Base-by-base conservation (phyloP, 2,329 filamentous ascomycete species). In the Phaeophleospora eucalypticola region DNA sequence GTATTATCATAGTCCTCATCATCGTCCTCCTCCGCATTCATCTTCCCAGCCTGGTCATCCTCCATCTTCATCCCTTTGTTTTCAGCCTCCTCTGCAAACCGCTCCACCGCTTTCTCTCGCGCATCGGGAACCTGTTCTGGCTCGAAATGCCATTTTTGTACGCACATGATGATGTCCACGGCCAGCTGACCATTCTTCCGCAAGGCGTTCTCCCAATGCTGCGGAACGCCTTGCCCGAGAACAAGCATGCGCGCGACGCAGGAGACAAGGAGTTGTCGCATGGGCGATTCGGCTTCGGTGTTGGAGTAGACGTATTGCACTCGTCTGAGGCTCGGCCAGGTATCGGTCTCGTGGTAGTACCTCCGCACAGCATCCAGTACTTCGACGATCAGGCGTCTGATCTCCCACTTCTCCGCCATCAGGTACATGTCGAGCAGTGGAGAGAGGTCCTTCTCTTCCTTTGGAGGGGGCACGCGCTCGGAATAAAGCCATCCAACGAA, bases 401-500 rank as follows among this genome's bases (percentile, higher is more conserved):
- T 77, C 51, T 72, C 65, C 65, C 76, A 74, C 52, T 76, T 77
- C 63, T 77, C 72, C 24, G 70, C 69, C 68, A 79, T 74, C 37
- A 78, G 69, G 61, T 79, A 79, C 27, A 79, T 67, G 46, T 79
- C 76, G 54, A 77, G 73, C n/a, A 77, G 65, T 0, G 66, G 60
- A 14, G 68, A 68, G 3, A 79, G 66, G 47, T 78, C 75, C 29
- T 72, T 68, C 59, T 79, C 76, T 48, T 74, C 68, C 44, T 67
- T 66, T 1, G 75, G 73, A 0, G 68, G 61, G 4, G 70, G 72
- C n/a, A 79, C 64, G 9, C 66, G 64, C 44, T 68, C 68, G 19
- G 65, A 67, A 68, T 79, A 79, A 14, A 81, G 71, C 77, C 77
- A 75, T 47, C 72, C 71, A 43, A 79, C 73, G 57, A 79, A 72